Percentiles rank a stretch among this genome's conserved stretches.
phyloP scores from a whole-genome alignment of 2,329 filamentous ascomycete species.

The Xenoacremonium recifei region DNA sequence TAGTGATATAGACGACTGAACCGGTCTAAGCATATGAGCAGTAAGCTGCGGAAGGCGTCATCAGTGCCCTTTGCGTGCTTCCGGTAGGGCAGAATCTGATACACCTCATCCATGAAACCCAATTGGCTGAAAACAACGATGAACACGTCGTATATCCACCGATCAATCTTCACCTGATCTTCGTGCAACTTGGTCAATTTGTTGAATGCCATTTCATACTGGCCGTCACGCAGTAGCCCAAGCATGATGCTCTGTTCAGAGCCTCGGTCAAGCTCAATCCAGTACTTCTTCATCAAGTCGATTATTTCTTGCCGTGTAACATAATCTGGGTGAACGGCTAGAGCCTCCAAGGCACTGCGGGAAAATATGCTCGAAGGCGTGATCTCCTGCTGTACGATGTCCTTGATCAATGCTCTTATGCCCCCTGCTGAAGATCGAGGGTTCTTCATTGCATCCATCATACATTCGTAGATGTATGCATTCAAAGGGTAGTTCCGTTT shows the following conservation, averaged over 20 bases:
- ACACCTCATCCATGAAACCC: constrained; percentile 74
- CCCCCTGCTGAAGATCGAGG: constrained; percentile 65
- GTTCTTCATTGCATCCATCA: constrained; percentile 71
- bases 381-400: constrained; percentile 66
- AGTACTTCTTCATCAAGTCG: constrained; percentile 69
- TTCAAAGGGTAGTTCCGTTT: constrained; percentile 55
- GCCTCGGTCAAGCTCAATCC: constrained; percentile 52
- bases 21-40: constrained; percentile 72
- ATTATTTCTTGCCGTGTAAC: constrained; percentile 70
- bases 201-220: constrained; percentile 77
- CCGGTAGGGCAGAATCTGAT: constrained; percentile 64
- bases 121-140: constrained; percentile 70
- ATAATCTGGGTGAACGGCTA: constrained; percentile 86
- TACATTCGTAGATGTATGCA: constrained; percentile 65
- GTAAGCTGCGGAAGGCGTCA: constrained; percentile 50
- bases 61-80: constrained; percentile 33
- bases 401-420: constrained; percentile 63
- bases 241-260: constrained; percentile 68
- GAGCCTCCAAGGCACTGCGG: constrained; percentile 67
- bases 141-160: constrained; percentile 79
- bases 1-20: constrained; percentile 65
- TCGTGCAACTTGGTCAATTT: constrained; percentile 66
- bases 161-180: constrained; percentile 52
- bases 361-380: constrained; percentile 65
- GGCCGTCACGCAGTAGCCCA: constrained; percentile 75